These are phyloP conservation scores for Neofusicoccum umdonicola DNA, from an alignment of 2,329 filamentous ascomycete species.

Conservation along the genomic window DNA sequence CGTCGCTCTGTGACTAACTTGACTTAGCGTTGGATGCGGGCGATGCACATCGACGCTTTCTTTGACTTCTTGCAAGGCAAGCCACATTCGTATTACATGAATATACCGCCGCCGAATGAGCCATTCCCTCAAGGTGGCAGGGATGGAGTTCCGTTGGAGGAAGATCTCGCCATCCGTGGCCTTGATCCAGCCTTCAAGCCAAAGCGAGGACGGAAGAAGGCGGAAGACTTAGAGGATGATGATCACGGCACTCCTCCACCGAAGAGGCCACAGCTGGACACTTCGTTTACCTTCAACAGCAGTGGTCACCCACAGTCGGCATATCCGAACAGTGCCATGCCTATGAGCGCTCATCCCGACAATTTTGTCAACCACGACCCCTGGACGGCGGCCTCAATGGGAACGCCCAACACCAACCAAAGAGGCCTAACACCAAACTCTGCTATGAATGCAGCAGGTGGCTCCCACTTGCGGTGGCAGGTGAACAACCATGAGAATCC, in stretches of 20 bases:
- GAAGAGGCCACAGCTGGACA: slow-evolving; percentile 64
- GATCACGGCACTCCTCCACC: slow-evolving; percentile 49
- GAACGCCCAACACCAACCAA: slow-evolving; percentile 31
- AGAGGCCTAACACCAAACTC: slow-evolving; percentile 41
- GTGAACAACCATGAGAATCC: slow-evolving; percentile 61
- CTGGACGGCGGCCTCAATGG: slow-evolving; percentile 43
- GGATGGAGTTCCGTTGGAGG: slow-evolving; percentile 80
- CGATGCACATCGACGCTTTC: slow-evolving; percentile 92
- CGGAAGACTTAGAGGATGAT: slow-evolving; percentile 56
- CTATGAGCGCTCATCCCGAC: slow-evolving; percentile 56
- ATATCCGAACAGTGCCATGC: slow-evolving; percentile 52
- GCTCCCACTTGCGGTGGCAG: slow-evolving; percentile 47
- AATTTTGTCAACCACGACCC: slow-evolving; percentile 44
- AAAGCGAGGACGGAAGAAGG: slow-evolving; percentile 61
- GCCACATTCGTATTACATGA: slow-evolving; percentile 73
- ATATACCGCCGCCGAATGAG: slow-evolving; percentile 65
- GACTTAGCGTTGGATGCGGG: slow-evolving; percentile 85
- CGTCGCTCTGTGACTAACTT: background rate
- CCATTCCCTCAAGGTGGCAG: slow-evolving; percentile 64
- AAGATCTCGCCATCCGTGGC: slow-evolving; percentile 83
- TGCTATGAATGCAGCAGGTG: slow-evolving; percentile 40
- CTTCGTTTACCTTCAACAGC: slow-evolving; percentile 37
- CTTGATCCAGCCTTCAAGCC: slow-evolving; percentile 72
- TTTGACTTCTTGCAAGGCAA: slow-evolving; percentile 85
- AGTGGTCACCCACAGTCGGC: slow-evolving; percentile 44